Evolutionary conservation across 2,329 filamentous ascomycete species (phyloP).

Genomic region (Neopestalotiopsis sp.): DNA sequence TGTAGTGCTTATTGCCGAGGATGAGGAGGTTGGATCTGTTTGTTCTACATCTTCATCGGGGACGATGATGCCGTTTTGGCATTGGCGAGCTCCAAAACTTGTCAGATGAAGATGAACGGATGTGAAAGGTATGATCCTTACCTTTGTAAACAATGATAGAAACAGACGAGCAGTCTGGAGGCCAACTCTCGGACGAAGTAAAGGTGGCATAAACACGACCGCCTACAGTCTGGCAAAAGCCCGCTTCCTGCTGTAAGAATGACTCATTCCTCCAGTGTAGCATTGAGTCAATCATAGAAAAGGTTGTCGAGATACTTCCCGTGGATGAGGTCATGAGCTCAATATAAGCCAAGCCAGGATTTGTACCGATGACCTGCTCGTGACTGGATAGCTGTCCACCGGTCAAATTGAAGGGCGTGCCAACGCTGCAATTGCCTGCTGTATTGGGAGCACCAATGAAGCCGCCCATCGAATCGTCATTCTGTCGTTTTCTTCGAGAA

Average conservation of each 20-base stretch:
- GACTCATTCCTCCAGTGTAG: not conserved
- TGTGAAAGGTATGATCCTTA: not conserved
- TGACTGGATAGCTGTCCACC: not conserved
- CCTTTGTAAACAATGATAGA: not conserved
- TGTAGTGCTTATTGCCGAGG: not conserved
- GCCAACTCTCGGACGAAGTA: not conserved
- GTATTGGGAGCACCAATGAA: not conserved
- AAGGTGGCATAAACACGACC: not conserved
- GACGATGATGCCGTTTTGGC: not conserved
- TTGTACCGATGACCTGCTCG: not conserved
- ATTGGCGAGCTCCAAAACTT: not conserved
- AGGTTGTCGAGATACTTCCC: not conserved
- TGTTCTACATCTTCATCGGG: not conserved
- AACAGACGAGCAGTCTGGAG: not conserved
- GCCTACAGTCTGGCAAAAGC: not conserved
- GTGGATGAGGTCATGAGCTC: not conserved
- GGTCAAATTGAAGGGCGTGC: not conserved
- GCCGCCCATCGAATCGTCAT: not conserved
- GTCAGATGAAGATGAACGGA: not conserved
- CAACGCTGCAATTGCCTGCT: not conserved
- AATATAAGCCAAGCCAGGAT: not conserved
- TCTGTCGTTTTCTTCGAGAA: not conserved
- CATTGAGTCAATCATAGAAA: not conserved
- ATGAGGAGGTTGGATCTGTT: not conserved
- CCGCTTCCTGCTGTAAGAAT: not conserved